These are phyloP conservation scores for Monosporozyma yasuniensis DNA, from an alignment of 805 yeast genomes.

Conservation along the genomic window DNA sequence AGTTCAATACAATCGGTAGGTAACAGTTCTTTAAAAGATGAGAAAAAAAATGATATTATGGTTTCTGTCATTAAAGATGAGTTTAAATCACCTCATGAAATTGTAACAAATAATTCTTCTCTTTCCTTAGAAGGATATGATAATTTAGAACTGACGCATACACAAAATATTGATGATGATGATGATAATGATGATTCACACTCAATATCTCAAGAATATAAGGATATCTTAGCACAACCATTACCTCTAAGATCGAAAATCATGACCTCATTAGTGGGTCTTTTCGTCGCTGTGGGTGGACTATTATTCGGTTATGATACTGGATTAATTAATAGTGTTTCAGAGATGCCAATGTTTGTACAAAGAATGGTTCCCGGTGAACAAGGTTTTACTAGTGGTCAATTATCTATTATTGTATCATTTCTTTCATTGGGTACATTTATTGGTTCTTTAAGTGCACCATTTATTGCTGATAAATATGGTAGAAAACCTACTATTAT, in stretches of 20 bases:
- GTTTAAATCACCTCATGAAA: neutral
- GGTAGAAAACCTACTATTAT: slow-evolving; percentile 69
- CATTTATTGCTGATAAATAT: slow-evolving; percentile 55
- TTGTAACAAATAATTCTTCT: neutral
- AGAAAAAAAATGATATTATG: neutral
- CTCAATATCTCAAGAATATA: neutral
- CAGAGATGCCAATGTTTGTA: slow-evolving; percentile 66
- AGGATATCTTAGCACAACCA: slow-evolving; percentile 15
- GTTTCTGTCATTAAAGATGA: neutral
- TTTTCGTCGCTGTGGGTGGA: slow-evolving; percentile 83
- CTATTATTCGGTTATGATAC: slow-evolving; percentile 86
- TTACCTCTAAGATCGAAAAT: slow-evolving; percentile 40
- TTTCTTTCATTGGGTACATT: slow-evolving; percentile 75
- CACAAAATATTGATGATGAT: neutral
- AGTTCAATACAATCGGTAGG: neutral
- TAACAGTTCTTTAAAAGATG: neutral
- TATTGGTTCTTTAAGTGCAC: slow-evolving; percentile 52
- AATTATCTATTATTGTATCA: slow-evolving; percentile 66
- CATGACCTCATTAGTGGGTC: slow-evolving; percentile 65
- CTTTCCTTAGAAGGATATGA: neutral
- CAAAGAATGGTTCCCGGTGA: slow-evolving; percentile 44
- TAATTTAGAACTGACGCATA: neutral
- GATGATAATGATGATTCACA: neutral
- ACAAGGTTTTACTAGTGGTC: slow-evolving; percentile 44
- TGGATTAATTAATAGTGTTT: slow-evolving; percentile 68